Conservation (phyloP, 805 yeast species). For the Pichia exigua region DNA sequence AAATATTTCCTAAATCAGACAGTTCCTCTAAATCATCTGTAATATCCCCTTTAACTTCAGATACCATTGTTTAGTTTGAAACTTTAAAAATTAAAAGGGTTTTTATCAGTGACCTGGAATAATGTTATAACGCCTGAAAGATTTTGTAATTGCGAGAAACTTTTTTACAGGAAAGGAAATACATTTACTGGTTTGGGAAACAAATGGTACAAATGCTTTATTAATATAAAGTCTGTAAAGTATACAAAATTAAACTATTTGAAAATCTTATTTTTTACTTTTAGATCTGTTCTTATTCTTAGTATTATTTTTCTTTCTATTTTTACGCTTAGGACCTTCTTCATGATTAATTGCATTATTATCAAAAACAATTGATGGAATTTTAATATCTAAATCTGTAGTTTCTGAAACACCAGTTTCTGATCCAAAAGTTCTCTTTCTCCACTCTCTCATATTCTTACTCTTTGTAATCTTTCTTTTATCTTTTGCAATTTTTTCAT, state of each 20-base stretch:
- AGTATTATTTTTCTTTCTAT: constrained; percentile 4
- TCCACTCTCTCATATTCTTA: constrained; percentile 82
- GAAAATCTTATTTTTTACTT: background rate
- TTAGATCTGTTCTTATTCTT: background rate
- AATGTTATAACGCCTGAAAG: too few relatives aligned
- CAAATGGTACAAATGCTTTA: background rate
- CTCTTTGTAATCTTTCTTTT: constrained; percentile 77
- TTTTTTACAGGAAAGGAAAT: background rate
- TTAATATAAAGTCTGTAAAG: background rate
- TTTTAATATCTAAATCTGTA: constrained; percentile 15
- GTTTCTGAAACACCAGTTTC: constrained; percentile 25
- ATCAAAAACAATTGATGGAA: constrained; percentile 22
- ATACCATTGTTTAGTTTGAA: background rate
- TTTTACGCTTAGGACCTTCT: constrained; percentile 20
- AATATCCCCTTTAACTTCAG: background rate
- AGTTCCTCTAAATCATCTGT: background rate
- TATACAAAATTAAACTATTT: background rate
- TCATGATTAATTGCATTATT: constrained; percentile 16
- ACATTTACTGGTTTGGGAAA: background rate
- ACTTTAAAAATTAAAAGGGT: background rate
- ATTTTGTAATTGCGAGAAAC: background rate
- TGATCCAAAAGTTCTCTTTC: constrained; percentile 66
- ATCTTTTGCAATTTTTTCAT: constrained; percentile 65
- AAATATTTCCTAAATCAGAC: background rate
- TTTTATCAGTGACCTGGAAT: too few relatives aligned